Conservation (phyloP, 495 filamentous ascomycete species). For the Aspergillus affinis region DNA sequence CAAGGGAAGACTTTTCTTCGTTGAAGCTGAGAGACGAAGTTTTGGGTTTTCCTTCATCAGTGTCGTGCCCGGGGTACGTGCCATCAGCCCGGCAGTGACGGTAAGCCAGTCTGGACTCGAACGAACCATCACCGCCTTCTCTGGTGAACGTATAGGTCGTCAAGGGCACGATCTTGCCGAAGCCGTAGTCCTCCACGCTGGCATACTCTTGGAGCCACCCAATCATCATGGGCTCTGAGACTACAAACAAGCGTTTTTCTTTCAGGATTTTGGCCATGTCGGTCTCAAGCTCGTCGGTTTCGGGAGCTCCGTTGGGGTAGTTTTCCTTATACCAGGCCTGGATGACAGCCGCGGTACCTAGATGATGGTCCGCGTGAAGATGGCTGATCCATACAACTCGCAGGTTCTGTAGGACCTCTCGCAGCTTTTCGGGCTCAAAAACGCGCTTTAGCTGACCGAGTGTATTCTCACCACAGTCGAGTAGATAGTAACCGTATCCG, state of each 20-base stretch:
- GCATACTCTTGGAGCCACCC: slow-evolving; percentile 76
- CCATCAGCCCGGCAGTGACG: slow-evolving; percentile 31
- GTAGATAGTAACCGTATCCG: slow-evolving; percentile 76
- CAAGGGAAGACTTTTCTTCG: slow-evolving; percentile 25
- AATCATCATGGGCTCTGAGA: slow-evolving; percentile 65
- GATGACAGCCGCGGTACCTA: slow-evolving; percentile 76
- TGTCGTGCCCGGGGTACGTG: slow-evolving; percentile 24
- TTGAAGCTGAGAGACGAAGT: slow-evolving; percentile 30
- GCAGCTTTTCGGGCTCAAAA: slow-evolving; percentile 60
- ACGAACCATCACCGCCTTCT: slow-evolving; percentile 4
- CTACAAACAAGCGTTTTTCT: slow-evolving; percentile 55
- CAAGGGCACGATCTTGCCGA: slow-evolving; percentile 56
- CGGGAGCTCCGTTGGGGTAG: slow-evolving; percentile 30
- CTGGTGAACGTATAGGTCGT: slow-evolving; percentile 20
- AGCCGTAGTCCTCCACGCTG: slow-evolving; percentile 73
- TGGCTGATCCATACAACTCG: slow-evolving; percentile 93
- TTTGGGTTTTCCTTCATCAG: neutral
- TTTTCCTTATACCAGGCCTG: slow-evolving; percentile 68
- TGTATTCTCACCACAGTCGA: slow-evolving; percentile 92
- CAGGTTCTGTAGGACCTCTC: slow-evolving; percentile 71
- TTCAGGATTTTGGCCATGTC: slow-evolving; percentile 37
- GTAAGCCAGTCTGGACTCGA: slow-evolving; percentile 31
- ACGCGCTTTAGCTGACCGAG: slow-evolving; percentile 84
- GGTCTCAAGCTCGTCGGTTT: slow-evolving; percentile 27
- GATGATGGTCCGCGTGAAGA: slow-evolving; percentile 93